These are phyloP conservation scores for Heritiera littoralis DNA, from an alignment of 345 rosid species.

Conservation along the genomic window DNA sequence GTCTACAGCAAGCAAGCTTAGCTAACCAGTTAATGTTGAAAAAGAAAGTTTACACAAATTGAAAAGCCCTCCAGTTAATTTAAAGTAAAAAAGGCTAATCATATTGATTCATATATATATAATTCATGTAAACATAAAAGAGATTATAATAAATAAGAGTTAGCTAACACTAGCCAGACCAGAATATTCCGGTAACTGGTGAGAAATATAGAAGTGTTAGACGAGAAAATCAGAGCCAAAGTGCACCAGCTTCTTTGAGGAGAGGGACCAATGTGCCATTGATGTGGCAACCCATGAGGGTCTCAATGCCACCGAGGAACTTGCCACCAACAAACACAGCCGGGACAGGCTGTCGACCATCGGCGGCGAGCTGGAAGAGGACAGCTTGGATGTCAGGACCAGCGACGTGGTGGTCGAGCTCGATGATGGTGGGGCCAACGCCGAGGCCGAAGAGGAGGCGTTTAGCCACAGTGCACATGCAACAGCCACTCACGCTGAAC, in stretches of 20 bases:
- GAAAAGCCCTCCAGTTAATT: neutral
- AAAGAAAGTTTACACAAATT: neutral
- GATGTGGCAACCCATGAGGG: conserved; percentile 90
- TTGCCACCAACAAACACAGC: conserved; percentile 85
- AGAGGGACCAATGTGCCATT: conserved; percentile 86
- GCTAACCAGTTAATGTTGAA: neutral
- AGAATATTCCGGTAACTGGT: conserved; percentile 15
- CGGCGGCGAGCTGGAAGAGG: conserved; percentile 42
- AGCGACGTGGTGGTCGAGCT: conserved; percentile 61
- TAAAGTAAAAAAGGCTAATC: neutral
- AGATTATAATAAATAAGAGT: neutral
- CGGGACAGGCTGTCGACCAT: conserved; percentile 46
- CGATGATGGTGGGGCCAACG: conserved; percentile 78
- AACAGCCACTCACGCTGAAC: conserved; percentile 81
- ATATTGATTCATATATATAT: neutral
- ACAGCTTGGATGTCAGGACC: conserved; percentile 44
- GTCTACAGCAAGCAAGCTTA: conserved; percentile 5
- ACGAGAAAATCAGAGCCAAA: conserved; percentile 64
- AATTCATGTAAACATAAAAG: neutral
- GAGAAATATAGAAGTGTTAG: neutral
- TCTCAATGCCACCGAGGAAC: conserved; percentile 83
- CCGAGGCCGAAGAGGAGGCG: conserved; percentile 88
- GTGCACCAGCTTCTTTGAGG: conserved; percentile 95
- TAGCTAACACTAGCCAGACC: neutral
- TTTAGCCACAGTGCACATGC: conserved; percentile 96